Base-by-base conservation (phyloP, 2,329 filamentous ascomycete genomes). In the Monilinia fructigena region DNA sequence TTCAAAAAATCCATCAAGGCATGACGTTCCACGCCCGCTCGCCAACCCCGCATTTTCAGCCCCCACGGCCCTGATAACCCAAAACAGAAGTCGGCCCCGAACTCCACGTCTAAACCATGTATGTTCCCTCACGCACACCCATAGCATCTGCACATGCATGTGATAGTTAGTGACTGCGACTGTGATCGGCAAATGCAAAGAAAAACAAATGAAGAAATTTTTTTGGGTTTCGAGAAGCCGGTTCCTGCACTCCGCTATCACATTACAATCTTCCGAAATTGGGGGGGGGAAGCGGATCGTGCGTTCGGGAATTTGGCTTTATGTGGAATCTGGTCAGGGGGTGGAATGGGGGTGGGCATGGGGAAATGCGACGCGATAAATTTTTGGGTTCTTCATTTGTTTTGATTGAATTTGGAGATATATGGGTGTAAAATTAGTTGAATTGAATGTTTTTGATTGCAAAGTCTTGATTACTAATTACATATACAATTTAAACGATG, bases 121-220 rank as follows among this genome's bases (percentile, higher is more conserved):
- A 35, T 35, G 31, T 7, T 60, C 56, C 12, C 20, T 48, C 56
- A 48, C 42, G 28, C 56, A 60, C 42, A 48, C 56, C n/a, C 20
- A 48, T 48, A 23, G 31, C 23, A 60, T 60, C 42, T 60, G 56
- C 56, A 60, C 56, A 60, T 60, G 56, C 56, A 60, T 48, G 56
- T 60, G 56, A 60, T 60, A 35, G 56, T 60, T 60, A 35, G 56
- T 60, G 42, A 60, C 56, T 60, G 35, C 56, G 42, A 60, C 56
- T 35, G 56, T 60, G 56, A 60, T 60, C 56, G 56, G 42, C 56
- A 48, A 48, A 48, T 48, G n/a, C 20, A 50, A 50, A 26, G 35
- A 35, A 48, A 35, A 35, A 35, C 31, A 48, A 48, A 48, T 60
- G 28, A 48, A 48, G 7, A n/a, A 53, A 45, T 10, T 31, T 14